Conservation (phyloP, 345 rosid species). For the Toxicodendron radicans region DNA sequence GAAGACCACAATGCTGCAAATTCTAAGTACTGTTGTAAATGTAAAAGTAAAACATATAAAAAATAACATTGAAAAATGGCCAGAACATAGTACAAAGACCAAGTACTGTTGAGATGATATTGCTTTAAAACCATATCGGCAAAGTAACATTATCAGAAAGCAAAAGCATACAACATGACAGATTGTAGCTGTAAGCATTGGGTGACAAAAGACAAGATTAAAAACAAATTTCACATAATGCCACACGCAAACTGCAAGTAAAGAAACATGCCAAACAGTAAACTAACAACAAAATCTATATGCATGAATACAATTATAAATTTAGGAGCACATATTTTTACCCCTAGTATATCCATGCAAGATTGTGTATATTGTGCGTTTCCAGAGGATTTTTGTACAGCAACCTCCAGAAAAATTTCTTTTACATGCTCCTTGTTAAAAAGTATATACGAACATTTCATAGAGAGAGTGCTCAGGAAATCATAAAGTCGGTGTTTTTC, state of each 20-base stretch:
- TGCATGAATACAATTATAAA: neutral
- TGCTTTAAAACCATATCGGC: neutral
- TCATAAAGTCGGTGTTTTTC: conserved; percentile 86
- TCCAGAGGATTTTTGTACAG: conserved; percentile 61
- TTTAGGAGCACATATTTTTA: conserved; percentile 34
- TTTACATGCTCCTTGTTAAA: conserved; percentile 90
- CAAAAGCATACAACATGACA: neutral
- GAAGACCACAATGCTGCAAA: neutral
- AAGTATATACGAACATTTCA: conserved; percentile 84
- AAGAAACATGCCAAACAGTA: neutral
- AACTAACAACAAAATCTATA: neutral
- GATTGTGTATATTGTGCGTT: conserved; percentile 48
- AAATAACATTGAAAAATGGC: neutral
- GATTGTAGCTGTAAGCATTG: neutral
- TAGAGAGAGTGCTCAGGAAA: conserved; percentile 71
- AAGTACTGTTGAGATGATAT: too few species aligned
- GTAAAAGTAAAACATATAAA: neutral
- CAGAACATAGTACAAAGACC: too few species aligned
- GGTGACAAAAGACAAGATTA: neutral
- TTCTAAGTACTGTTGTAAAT: too few species aligned
- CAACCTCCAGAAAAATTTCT: conserved; percentile 68
- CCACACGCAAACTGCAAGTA: neutral
- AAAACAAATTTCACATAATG: neutral
- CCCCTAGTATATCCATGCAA: conserved; percentile 95
- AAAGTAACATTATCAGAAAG: neutral